phyloP scores from a whole-genome alignment of 2,329 filamentous ascomycete species.

The Volutella citrinella region DNA sequence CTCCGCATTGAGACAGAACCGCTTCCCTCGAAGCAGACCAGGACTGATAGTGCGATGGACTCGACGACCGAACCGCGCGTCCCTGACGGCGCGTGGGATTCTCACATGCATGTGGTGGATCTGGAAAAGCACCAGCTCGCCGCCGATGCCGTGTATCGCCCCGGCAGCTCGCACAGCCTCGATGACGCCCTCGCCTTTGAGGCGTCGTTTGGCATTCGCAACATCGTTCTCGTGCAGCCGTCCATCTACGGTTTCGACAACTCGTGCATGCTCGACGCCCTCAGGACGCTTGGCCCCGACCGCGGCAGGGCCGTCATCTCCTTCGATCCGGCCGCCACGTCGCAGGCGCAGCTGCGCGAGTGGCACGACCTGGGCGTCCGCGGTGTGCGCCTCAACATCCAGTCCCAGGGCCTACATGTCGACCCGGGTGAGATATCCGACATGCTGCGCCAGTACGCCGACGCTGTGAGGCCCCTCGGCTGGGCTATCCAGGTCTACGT shows the following conservation, averaged over 20 bases:
- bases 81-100: slow-evolving; percentile 53
- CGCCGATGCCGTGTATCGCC: slow-evolving; percentile 48
- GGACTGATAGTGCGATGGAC: too few species aligned
- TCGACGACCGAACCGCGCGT: too few species aligned
- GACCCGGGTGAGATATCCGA: slow-evolving; percentile 37
- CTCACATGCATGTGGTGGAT: slow-evolving; percentile 62
- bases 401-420: slow-evolving; percentile 46
- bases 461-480: slow-evolving; percentile 44
- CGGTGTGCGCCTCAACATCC: slow-evolving; percentile 57
- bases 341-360: slow-evolving; percentile 35
- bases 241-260: slow-evolving; percentile 63
- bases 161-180: slow-evolving; percentile 46
- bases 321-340: slow-evolving; percentile 46
- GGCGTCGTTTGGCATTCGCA: slow-evolving; percentile 45
- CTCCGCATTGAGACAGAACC: too few species aligned
- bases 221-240: slow-evolving; percentile 59
- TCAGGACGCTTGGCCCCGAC: slow-evolving; percentile 45
- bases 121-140: slow-evolving; percentile 48
- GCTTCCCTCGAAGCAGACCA: too few species aligned
- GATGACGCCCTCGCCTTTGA: slow-evolving; percentile 51
- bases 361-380: slow-evolving; percentile 59
- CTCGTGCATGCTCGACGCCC: slow-evolving; percentile 52
- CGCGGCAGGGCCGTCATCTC: slow-evolving; percentile 54
- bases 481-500: slow-evolving; percentile 61
- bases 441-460: slow-evolving; percentile 45